Base-by-base conservation (phyloP, 176 grass and related monocot species). In the Echinochloa phyllopogon region DNA sequence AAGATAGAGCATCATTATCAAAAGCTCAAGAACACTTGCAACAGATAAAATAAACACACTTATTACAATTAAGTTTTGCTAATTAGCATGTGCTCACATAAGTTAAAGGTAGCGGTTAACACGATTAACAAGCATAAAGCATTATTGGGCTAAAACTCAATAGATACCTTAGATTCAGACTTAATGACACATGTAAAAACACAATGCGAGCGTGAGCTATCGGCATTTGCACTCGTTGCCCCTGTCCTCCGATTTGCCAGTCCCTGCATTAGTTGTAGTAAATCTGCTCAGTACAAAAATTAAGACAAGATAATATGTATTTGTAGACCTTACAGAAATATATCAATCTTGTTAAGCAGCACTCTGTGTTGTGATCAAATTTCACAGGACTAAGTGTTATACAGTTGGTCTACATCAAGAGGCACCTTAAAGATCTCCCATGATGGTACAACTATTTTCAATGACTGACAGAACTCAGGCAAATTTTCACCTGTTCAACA, bases 201-300 rank as follows among this genome's bases (percentile, higher is more conserved):
- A 65, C 96, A 99, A 80, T 99, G 96, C 25, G 96, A 99, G 52
- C 96, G 93, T 40, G 96, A 99, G 62, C 96, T 99, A 38, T 99
- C 96, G 33, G 88, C 86, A 80, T 99, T 99, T 37, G 86, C 91
- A 72, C 89, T 99, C 21, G 96, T 99, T 83, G 93, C 88, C 43
- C 87, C 96, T 10, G 83, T 99, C 86, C 91, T 90, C 64, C 93
- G 84, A 78, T 99, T 99, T 78, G 89, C 88, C 17, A 99, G 64
- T 24, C 96, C 96, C 96, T 99, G 93, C 55, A 84, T 44, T 16
- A 83, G 41, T 55, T 76, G 48, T 11, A 84, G 25, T 45, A 82
- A 70, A 73, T 82, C 20, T 23, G 10, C 57, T 79, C 14, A 63
- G 47, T 5, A 48, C 21, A 18, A 80, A 80, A 82, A 50, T 53